These are phyloP conservation scores for Paratrypanosoma confusum DNA, from an alignment of 208 protist species.

Conservation along the genomic window DNA sequence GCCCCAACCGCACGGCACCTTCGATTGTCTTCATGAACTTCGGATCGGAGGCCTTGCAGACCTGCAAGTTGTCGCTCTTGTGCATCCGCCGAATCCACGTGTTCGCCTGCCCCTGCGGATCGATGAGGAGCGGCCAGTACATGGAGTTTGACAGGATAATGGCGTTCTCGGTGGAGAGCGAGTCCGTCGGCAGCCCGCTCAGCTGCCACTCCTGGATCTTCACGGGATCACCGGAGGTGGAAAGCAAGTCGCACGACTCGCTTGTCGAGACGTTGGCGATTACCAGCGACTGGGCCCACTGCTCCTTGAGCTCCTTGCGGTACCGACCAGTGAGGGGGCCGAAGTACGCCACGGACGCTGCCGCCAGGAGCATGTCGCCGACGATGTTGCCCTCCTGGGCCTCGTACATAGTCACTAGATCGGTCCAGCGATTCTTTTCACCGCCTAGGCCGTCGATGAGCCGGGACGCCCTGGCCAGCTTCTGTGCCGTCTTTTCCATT, in stretches of 20 bases:
- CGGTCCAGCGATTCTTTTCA: slow-evolving; percentile 91
- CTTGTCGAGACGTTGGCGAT: slow-evolving; percentile 40
- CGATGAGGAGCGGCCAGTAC: slow-evolving; percentile 97
- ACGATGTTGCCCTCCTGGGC: slow-evolving; percentile 72
- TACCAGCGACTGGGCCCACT: slow-evolving; percentile 77
- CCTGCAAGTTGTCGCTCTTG: slow-evolving; percentile 85
- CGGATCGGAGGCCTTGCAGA: slow-evolving; percentile 94
- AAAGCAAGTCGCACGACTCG: slow-evolving; percentile 64
- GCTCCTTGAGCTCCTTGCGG: slow-evolving; percentile 65
- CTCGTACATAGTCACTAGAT: slow-evolving; percentile 86
- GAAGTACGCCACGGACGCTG: slow-evolving; percentile 93
- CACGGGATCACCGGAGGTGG: slow-evolving; percentile 91
- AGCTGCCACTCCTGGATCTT: slow-evolving; percentile 94
- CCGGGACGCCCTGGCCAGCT: slow-evolving; percentile 91
- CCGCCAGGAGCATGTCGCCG: slow-evolving; percentile 94
- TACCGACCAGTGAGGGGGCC: slow-evolving; percentile 92
- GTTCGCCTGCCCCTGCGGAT: slow-evolving; percentile 97
- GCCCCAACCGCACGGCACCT: slow-evolving; percentile 94
- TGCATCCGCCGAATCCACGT: slow-evolving; percentile 96
- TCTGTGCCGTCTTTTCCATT: slow-evolving; percentile 89
- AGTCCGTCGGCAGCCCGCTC: slow-evolving; percentile 92
- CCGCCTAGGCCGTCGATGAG: slow-evolving; percentile 94
- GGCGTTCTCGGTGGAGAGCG: slow-evolving; percentile 94
- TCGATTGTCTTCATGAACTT: slow-evolving; percentile 93
- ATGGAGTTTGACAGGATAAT: slow-evolving; percentile 91